A percentile compares a stretch with the other conserved stretches of the same genome.
These are phyloP conservation scores for Naganishia cerealis DNA, from an alignment of 1,284 basidiomycete genomes.

Conservation along the genomic window DNA sequence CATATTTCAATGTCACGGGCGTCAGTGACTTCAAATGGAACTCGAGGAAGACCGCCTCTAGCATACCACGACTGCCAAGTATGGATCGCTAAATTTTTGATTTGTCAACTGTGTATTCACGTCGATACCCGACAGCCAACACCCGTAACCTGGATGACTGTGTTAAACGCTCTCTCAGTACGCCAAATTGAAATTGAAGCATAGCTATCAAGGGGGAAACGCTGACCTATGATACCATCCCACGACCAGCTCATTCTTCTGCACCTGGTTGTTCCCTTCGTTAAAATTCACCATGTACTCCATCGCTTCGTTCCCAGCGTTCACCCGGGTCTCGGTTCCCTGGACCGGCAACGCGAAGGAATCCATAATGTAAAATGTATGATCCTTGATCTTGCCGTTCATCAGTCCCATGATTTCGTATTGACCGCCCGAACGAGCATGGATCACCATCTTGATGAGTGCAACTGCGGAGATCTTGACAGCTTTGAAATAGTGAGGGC, in stretches of 20 bases:
- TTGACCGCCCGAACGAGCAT: conserved; percentile 92
- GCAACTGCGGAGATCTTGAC: conserved; percentile 94
- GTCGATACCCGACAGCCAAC: conserved; percentile 95
- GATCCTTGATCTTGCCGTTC: conserved; percentile 91
- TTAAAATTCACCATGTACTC: conserved; percentile 98
- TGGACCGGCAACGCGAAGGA: conserved; percentile 95
- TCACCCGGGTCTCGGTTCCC: conserved; percentile 98
- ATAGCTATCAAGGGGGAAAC: background rate
- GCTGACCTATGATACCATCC: conserved; percentile 93
- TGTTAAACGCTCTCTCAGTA: background rate
- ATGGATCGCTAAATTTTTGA: conserved; percentile 92
- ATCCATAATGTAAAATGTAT: conserved; percentile 87
- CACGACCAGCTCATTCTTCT: conserved; percentile 79
- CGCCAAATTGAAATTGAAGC: background rate
- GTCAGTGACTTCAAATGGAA: background rate
- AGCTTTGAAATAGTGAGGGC: conserved; percentile 87
- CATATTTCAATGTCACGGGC: background rate
- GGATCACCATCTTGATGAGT: conserved; percentile 98
- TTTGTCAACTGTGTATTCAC: conserved; percentile 94
- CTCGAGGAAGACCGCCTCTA: background rate
- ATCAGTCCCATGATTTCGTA: conserved; percentile 99
- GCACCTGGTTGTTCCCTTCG: conserved; percentile 72
- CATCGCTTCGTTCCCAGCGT: conserved; percentile 91
- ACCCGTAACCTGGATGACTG: conserved; percentile 88
- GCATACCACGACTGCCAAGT: conserved; percentile 87